A percentile compares a stretch with the other conserved stretches of the same genome.
phyloP scores from a whole-genome alignment of 352 stramenopile genomes.

The Globisporangium rhizosaccharum region DNA sequence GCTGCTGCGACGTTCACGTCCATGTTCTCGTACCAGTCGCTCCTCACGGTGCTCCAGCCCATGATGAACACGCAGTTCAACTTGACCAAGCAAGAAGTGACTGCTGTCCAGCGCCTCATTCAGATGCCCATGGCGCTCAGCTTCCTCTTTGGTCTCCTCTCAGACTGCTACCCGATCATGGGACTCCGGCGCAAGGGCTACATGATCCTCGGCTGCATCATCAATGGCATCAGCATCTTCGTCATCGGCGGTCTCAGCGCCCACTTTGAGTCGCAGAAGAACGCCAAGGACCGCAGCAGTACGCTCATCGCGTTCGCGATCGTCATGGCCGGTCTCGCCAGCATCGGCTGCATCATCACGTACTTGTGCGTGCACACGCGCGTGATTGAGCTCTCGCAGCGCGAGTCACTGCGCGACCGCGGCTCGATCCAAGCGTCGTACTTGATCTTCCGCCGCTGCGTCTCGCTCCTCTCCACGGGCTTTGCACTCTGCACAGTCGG shows the following conservation, averaged over 20 bases:
- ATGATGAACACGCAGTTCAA: constrained; percentile 55
- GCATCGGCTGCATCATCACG: constrained; percentile 36
- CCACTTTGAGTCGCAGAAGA: constrained; percentile 26
- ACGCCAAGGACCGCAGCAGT: constrained; percentile 3
- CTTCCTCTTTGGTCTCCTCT: constrained; percentile 86
- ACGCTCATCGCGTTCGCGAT: constrained; percentile 21
- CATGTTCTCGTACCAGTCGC: constrained; percentile 57
- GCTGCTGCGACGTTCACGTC: constrained; percentile 61
- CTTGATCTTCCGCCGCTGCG: constrained; percentile 27
- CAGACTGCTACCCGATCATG: constrained; percentile 89
- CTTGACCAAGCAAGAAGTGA: constrained; percentile 31
- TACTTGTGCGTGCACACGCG: constrained; percentile 36
- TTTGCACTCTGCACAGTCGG: constrained; percentile 19
- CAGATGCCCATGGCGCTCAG: constrained; percentile 86
- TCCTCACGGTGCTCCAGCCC: constrained; percentile 42
- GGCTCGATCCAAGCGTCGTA: constrained; percentile 27
- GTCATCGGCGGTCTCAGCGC: constrained; percentile 48
- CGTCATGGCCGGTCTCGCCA: constrained; percentile 22
- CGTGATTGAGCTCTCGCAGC: constrained; percentile 37
- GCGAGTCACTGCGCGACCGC: constrained; percentile 24
- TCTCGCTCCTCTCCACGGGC: constrained; percentile 12
- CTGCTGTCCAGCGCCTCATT: constrained; percentile 51
- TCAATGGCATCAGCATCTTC: constrained; percentile 59
- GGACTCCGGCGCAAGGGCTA: constrained; percentile 88
- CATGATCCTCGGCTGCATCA: constrained; percentile 79